A percentile compares a stretch with the other conserved stretches of the same genome.
Conservation (phyloP, 371 early-diverging fungal species). For the Mucor indicus region DNA sequence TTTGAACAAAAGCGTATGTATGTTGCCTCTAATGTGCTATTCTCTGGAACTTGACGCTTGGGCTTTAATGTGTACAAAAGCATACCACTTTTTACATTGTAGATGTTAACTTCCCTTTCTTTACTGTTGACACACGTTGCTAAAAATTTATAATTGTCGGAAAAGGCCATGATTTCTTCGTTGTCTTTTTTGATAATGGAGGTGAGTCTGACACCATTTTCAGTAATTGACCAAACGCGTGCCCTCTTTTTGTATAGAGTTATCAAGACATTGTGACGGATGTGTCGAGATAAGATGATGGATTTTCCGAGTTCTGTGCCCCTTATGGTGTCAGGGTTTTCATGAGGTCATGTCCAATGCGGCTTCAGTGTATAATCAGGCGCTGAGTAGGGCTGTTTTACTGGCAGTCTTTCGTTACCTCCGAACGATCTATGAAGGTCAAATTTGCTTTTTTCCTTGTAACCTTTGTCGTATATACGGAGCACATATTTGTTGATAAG, state of each 20-base stretch:
- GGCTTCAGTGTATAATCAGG: too few species aligned
- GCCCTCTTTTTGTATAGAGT: background rate
- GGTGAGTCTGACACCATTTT: conserved; percentile 5
- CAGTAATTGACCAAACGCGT: conserved; percentile 6
- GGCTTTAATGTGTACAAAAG: too few species aligned
- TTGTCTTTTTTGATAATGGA: conserved; percentile 2
- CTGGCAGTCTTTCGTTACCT: background rate
- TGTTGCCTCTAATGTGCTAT: too few species aligned
- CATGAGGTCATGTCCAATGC: background rate
- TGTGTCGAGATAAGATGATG: conserved; percentile 4
- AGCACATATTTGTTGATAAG: background rate
- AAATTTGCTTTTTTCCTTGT: background rate
- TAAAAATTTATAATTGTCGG: conserved; percentile 4
- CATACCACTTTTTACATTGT: conserved; percentile 1
- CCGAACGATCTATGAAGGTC: background rate
- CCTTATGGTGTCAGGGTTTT: background rate
- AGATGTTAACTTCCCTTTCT: too few species aligned
- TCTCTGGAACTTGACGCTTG: too few species aligned
- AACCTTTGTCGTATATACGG: background rate
- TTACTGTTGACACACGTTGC: conserved; percentile 3
- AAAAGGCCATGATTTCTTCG: conserved; percentile 8
- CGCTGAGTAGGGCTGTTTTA: background rate
- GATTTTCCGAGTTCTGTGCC: background rate
- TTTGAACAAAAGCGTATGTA: too few species aligned
- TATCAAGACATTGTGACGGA: conserved; percentile 2